Evolutionary conservation across 345 rosid genomes (phyloP), one percentile per base, ranked within the genome.

Genomic region (Eucalyptus lansdowneana): DNA sequence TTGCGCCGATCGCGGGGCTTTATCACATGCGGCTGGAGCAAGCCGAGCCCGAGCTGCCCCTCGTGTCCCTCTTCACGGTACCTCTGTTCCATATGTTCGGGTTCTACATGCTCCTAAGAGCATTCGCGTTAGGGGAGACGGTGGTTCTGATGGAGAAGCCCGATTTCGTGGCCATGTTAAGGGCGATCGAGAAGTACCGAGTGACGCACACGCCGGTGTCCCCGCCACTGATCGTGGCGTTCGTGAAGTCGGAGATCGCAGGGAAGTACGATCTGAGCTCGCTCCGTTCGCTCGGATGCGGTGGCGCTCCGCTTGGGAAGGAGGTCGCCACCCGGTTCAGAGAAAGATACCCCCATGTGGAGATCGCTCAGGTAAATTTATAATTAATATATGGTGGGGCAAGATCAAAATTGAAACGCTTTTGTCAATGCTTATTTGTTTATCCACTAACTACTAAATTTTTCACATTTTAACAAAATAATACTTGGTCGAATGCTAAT

Each of bases 231-330:
- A 89, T 97, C 4, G 93, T 97, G 92, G 91, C 96, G 83, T 88
- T 97, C 51, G 90, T 90, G 50, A 97, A 95, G 90, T 95, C 96
- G 72, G 98, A 96, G 81, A 67, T 95, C 86, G 94, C 98, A 21
- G 90, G 87, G 9, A 95, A 93, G 92, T 95, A 94, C 49, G 96
- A 96, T 89, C 88, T 97, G 47, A 91, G 96, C 89, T 97, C 99
- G 47, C 93, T 97, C 29, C 88, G 40, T 90, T 5, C 87, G 51
- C 89, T 97, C 22, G 96, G 93, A 7, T 88, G 95, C 87, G 99
- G 98, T 19, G 99, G 98, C 5, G 98, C 99, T 11, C 97, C 99
- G 21, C 92, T 97, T 3, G 96, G 98, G 11, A 95, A 94, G 94
- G 98, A 96, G 88, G 91, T 94, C 13, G 93, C 95, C n/a, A 93